Evolutionary conservation across 345 rosid species (phyloP).

Genomic region (Mercurialis annua): DNA sequence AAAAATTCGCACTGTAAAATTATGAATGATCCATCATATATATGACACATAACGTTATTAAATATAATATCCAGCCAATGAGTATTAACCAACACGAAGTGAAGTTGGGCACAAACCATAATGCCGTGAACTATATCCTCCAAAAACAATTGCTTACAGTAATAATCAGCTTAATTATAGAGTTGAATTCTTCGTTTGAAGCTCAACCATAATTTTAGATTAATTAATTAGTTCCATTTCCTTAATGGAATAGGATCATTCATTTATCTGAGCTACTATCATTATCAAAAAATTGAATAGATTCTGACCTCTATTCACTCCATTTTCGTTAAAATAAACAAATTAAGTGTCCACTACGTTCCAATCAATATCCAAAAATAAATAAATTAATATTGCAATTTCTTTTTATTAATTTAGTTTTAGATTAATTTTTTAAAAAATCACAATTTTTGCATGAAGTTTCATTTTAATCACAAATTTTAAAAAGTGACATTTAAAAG

Average conservation of each 20-base stretch:
- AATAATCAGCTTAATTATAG: conserved; percentile 1
- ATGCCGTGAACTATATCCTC: neutral
- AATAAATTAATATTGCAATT: too few species aligned
- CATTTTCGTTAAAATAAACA: neutral
- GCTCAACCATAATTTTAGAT: neutral
- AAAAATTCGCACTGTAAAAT: too few species aligned
- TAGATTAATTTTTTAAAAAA: too few species aligned
- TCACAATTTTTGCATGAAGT: too few species aligned
- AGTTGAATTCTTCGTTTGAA: neutral
- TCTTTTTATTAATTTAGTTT: too few species aligned
- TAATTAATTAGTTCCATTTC: neutral
- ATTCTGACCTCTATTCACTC: neutral
- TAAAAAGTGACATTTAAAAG: too few species aligned
- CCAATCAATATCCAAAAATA: too few species aligned
- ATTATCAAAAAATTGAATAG: neutral
- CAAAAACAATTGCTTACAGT: neutral
- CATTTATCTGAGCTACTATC: neutral
- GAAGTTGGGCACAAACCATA: conserved; percentile 4
- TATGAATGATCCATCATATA: too few species aligned
- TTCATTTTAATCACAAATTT: too few species aligned
- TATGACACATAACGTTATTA: too few species aligned
- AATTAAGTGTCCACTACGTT: too few species aligned
- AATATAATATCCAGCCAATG: too few species aligned
- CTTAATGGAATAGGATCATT: neutral
- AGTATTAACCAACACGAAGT: conserved; percentile 8